Percentiles rank a stretch among this genome's conserved stretches.
These are phyloP conservation scores for Picochlorum sp. DNA, from an alignment of 139 green algal species.

Conservation along the genomic window DNA sequence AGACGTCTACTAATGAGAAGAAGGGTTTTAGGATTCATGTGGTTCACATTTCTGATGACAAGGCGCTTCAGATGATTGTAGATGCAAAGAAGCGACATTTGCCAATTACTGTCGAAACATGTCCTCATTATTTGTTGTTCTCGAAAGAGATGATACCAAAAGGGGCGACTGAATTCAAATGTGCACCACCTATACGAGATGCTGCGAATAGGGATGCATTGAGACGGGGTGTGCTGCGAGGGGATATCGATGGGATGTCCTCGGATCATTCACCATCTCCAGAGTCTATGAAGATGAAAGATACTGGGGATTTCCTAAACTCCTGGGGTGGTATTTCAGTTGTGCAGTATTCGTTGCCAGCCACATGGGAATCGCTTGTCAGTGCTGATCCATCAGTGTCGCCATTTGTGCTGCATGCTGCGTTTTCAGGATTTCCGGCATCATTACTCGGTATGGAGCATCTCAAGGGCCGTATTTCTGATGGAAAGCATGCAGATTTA, in stretches of 20 bases:
- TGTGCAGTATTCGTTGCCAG: constrained; percentile 79
- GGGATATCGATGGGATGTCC: constrained; percentile 57
- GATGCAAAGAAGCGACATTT: constrained; percentile 42
- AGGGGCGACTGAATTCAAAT: constrained; percentile 79
- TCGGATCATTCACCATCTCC: constrained; percentile 88
- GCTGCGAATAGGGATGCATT: constrained; percentile 55
- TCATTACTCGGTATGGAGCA: constrained; percentile 42
- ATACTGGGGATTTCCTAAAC: constrained; percentile 75
- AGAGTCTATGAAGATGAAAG: constrained; percentile 60
- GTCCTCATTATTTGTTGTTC: constrained; percentile 91
- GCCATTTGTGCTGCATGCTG: constrained; percentile 5
- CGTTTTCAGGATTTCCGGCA: constrained; percentile 43
- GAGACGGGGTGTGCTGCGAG: constrained; percentile 35
- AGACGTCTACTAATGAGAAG: constrained; percentile 16
- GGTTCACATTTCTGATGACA: constrained; percentile 19
- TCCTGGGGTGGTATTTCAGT: constrained; percentile 93
- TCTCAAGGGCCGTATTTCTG: constrained; percentile 59
- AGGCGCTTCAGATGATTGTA: constrained; percentile 19
- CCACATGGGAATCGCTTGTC: constrained; percentile 58
- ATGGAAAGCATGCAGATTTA: constrained; percentile 78
- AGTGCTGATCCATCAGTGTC: not conserved
- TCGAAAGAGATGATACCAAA: constrained; percentile 53
- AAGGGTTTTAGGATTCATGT: constrained; percentile 18
- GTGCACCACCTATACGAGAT: constrained; percentile 64
- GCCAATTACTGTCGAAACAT: constrained; percentile 81